Conservation (phyloP, 768 basidiomycete genomes). For the Pleurotus pulmonarius region DNA sequence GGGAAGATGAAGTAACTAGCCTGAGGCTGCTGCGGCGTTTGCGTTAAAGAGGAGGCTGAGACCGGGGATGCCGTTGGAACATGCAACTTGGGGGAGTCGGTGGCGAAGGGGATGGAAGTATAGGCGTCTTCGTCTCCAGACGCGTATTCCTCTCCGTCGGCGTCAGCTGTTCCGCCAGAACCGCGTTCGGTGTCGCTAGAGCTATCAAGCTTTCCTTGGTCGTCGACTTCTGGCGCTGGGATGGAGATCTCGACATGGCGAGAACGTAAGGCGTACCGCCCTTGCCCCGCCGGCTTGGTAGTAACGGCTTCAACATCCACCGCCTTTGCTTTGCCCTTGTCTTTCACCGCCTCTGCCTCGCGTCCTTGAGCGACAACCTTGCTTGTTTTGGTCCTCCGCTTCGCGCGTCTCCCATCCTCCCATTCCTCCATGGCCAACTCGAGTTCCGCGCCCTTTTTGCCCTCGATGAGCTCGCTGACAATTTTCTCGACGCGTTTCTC, state of each 20-base stretch:
- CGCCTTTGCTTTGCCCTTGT: too few species aligned
- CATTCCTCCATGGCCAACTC: slow-evolving; percentile 63
- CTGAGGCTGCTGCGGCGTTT: too few species aligned
- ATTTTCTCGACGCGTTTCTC: slow-evolving; percentile 65
- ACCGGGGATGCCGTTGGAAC: not conserved
- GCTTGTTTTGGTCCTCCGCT: not conserved
- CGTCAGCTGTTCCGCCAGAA: slow-evolving; percentile 5
- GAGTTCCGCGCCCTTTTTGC: slow-evolving; percentile 61
- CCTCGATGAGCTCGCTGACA: slow-evolving; percentile 59
- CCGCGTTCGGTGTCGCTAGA: not conserved
- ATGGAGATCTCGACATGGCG: not conserved
- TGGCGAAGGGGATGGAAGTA: slow-evolving; percentile 13
- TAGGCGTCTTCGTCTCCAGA: slow-evolving; percentile 2
- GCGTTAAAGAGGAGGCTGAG: not conserved
- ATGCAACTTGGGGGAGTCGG: not conserved
- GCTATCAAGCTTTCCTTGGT: not conserved
- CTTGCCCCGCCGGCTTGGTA: too few species aligned
- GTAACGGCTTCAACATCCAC: not conserved
- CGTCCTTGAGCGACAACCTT: not conserved
- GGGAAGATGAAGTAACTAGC: not conserved
- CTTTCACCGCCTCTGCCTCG: too few species aligned
- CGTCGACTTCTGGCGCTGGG: not conserved
- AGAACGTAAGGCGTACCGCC: not conserved
- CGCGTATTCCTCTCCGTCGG: slow-evolving; percentile 1
- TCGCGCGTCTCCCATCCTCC: slow-evolving; percentile 26